Evolutionary conservation across 1,139 yeast species (phyloP).

Genomic region (Saccharomyces hybrid): DNA sequence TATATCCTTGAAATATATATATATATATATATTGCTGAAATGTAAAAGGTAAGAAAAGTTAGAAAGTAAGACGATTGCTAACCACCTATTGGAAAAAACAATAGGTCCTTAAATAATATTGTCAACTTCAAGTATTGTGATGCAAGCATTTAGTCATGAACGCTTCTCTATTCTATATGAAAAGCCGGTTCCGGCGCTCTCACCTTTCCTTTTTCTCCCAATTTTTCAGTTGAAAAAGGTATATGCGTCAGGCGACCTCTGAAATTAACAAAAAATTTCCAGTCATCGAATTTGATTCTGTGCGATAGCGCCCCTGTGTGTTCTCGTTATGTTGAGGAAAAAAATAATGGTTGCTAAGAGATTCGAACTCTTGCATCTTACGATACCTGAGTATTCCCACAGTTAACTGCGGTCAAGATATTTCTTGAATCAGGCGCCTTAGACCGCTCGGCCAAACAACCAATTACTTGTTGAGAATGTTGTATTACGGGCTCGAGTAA

Average conservation of each 20-base stretch:
- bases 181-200: constrained; percentile 1
- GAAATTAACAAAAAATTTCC: background rate
- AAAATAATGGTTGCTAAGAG: constrained; percentile 19
- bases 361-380: constrained; percentile 30
- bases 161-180: background rate
- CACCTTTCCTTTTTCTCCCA: background rate
- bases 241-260: background rate
- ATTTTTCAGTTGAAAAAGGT: background rate
- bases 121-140: background rate
- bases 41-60: background rate
- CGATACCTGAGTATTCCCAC: constrained; percentile 27
- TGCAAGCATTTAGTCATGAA: background rate
- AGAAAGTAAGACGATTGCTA: background rate
- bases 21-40: background rate
- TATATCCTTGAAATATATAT: background rate
- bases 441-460: constrained; percentile 31
- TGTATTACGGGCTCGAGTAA: too few relatives aligned
- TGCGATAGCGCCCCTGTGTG: background rate
- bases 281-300: background rate
- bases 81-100: background rate
- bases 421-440: constrained; percentile 29
- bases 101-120: background rate
- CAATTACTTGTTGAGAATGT: constrained; percentile 3
- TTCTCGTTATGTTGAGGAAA: background rate
- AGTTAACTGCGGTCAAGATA: constrained; percentile 11